A percentile compares a stretch with the other conserved stretches of the same genome.
phyloP scores from a whole-genome alignment of 192 early-diverging fungal genomes.

The Coemansia sp. region DNA sequence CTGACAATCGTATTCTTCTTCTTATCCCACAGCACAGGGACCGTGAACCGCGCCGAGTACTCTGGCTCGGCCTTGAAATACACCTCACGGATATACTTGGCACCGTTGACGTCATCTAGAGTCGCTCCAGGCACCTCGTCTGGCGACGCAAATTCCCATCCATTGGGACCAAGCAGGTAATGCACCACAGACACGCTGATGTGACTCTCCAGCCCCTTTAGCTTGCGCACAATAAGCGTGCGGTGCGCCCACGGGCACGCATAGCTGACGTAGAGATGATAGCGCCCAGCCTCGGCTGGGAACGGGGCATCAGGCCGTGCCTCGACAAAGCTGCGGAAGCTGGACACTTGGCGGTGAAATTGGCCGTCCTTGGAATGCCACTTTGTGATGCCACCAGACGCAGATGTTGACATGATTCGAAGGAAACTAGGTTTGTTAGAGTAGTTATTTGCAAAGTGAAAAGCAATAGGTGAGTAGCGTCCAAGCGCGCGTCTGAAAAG shows the following conservation, averaged over 20 bases:
- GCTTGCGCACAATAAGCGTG: slow-evolving; percentile 77
- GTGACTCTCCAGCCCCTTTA: slow-evolving; percentile 85
- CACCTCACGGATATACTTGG: slow-evolving; percentile 77
- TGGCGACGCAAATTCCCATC: slow-evolving; percentile 76
- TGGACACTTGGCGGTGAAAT: slow-evolving; percentile 74
- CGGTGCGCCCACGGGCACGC: slow-evolving; percentile 85
- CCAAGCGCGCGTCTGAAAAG: background rate
- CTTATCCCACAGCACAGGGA: slow-evolving; percentile 97
- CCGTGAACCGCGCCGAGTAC: slow-evolving; percentile 77
- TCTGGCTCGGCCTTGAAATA: slow-evolving; percentile 89
- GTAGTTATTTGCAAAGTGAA: background rate
- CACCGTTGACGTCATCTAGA: slow-evolving; percentile 72
- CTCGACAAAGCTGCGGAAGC: slow-evolving; percentile 65
- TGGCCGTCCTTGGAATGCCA: slow-evolving; percentile 77
- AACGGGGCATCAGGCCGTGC: slow-evolving; percentile 63
- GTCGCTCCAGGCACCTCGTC: slow-evolving; percentile 76
- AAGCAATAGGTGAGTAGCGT: background rate
- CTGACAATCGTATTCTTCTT: slow-evolving; percentile 89
- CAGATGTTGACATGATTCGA: slow-evolving; percentile 3
- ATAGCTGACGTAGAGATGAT: slow-evolving; percentile 75
- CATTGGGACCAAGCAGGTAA: slow-evolving; percentile 73
- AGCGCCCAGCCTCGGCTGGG: slow-evolving; percentile 72
- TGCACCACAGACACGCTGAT: slow-evolving; percentile 88
- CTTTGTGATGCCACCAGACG: slow-evolving; percentile 7
- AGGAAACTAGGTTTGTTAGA: background rate